Evolutionary conservation across 768 basidiomycete species (phyloP), one percentile per base, ranked within the genome.

Genomic region (Suillus cothurnatus): DNA sequence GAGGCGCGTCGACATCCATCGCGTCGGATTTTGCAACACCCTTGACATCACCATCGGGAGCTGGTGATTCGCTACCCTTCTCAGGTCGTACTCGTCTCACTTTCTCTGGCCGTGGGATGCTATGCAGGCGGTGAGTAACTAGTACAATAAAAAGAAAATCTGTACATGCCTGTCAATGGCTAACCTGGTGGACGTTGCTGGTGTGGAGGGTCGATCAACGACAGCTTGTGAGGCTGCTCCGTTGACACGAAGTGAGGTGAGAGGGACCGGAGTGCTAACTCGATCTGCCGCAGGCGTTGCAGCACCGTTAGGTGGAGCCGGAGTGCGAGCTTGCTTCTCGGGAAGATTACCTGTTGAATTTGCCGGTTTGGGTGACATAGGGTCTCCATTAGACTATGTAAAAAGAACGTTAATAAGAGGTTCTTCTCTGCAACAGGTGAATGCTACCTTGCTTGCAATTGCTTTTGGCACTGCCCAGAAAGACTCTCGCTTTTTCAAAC

Each of bases 31-130:
- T 75, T 12, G 67, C 62, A 14, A 31, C 32, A 17, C 56, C 49
- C 58, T 67, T 72, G 64, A 61, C 73, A 28, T 77, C 73, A 34
- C 69, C 66, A n/a, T 80, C 76, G 11, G 74, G 74, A 3, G 69
- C 73, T 4, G 80, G 79, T 9, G 79, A 77, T 41, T 78, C 77
- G 9, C 78, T 76, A 53, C 76, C 77, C 58, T 71, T 75, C 38
- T 82, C 81, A 23, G 71, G 72, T 43, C 80, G 71, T 26, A 85
- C 77, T 26, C 91, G 81, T 75, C 86, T 91, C 64, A 93, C 89
- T 39, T 91, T 90, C 72, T 92, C 90, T n/a, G 91, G 91, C 56
- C 90, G 80, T 28, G 90, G 91, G 55, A 93, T 84, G 72, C 91
- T 93, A 67, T 28, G 52, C 65, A 63, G 34, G 41, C 63, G 41